Percentiles rank a stretch among this genome's conserved stretches.
Conservation (phyloP, 2,329 filamentous ascomycete species). For the Dactylellina sp. region DNA sequence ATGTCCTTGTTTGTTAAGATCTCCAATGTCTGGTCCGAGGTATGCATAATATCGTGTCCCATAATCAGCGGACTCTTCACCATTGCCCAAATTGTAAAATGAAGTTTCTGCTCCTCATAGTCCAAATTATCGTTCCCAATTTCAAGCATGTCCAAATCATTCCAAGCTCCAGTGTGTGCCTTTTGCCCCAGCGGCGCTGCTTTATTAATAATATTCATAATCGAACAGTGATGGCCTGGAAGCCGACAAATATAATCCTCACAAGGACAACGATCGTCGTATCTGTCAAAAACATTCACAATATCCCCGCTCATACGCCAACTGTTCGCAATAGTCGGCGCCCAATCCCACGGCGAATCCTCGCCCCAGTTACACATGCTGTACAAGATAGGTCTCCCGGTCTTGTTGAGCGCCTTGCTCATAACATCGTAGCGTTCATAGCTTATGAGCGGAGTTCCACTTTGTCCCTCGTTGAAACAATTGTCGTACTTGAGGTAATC, state of each 20-base stretch:
- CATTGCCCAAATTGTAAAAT: constrained; percentile 65
- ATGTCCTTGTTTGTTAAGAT: constrained; percentile 64
- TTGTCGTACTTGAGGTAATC: constrained; percentile 71
- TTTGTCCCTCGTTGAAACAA: constrained; percentile 70
- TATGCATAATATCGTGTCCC: constrained; percentile 63
- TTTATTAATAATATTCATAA: constrained; percentile 57
- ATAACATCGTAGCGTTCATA: constrained; percentile 68
- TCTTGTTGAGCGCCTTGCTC: constrained; percentile 67
- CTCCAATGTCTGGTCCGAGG: constrained; percentile 63
- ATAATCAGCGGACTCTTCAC: constrained; percentile 66
- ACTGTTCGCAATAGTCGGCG: constrained; percentile 65
- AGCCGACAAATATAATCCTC: constrained; percentile 50
- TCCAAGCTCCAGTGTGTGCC: constrained; percentile 52
- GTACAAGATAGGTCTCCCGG: constrained; percentile 65
- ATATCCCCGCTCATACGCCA: constrained; percentile 67
- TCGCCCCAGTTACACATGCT: constrained; percentile 70
- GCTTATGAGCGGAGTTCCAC: constrained; percentile 66
- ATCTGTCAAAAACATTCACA: constrained; percentile 56
- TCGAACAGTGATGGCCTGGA: constrained; percentile 48
- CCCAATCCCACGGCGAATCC: constrained; percentile 68
- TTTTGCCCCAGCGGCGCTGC: constrained; percentile 55
- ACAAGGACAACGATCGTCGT: constrained; percentile 51
- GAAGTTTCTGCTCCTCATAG: constrained; percentile 61
- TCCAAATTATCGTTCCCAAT: constrained; percentile 62
- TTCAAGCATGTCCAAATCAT: constrained; percentile 65